Conservation (phyloP, 441 rosid species). For the Brassica hybrid region DNA sequence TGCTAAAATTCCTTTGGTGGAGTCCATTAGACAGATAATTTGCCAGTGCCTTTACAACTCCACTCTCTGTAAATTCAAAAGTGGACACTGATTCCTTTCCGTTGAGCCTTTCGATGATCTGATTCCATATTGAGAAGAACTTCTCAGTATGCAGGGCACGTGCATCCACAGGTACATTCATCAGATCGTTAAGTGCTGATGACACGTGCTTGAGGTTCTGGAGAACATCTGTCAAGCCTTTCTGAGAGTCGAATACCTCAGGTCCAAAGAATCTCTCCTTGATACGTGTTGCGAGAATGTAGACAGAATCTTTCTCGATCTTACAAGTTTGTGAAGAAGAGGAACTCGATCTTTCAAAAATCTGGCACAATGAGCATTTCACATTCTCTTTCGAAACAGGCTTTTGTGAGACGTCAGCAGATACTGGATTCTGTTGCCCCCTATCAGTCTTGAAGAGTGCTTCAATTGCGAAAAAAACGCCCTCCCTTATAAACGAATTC, state of each 20-base stretch:
- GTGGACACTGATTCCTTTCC: constrained; percentile 91
- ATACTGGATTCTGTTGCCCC: constrained; percentile 45
- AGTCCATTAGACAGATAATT: constrained; percentile 74
- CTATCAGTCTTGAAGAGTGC: constrained; percentile 66
- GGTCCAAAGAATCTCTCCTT: constrained; percentile 65
- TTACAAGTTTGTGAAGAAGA: constrained; percentile 56
- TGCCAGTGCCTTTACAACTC: constrained; percentile 76
- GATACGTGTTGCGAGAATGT: constrained; percentile 71
- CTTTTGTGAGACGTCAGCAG: constrained; percentile 56
- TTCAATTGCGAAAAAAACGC: constrained; percentile 82
- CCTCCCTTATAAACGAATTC: constrained; percentile 86
- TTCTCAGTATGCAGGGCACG: constrained; percentile 59
- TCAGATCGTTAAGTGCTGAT: constrained; percentile 60
- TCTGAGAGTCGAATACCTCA: constrained; percentile 61
- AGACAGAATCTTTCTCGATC: constrained; percentile 64
- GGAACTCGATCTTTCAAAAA: constrained; percentile 50
- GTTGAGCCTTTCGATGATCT: constrained; percentile 65
- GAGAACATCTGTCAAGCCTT: constrained; percentile 86
- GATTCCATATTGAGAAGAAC: constrained; percentile 55
- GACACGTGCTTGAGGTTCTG: constrained; percentile 76
- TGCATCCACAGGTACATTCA: constrained; percentile 43
- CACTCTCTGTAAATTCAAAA: constrained; percentile 95
- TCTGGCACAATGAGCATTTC: constrained; percentile 80
- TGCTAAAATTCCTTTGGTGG: constrained; percentile 49
- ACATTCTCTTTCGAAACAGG: constrained; percentile 54